These are phyloP conservation scores for Xenosphaeropsis pyriputrescens DNA, from an alignment of 2,329 filamentous ascomycete species.

Conservation along the genomic window DNA sequence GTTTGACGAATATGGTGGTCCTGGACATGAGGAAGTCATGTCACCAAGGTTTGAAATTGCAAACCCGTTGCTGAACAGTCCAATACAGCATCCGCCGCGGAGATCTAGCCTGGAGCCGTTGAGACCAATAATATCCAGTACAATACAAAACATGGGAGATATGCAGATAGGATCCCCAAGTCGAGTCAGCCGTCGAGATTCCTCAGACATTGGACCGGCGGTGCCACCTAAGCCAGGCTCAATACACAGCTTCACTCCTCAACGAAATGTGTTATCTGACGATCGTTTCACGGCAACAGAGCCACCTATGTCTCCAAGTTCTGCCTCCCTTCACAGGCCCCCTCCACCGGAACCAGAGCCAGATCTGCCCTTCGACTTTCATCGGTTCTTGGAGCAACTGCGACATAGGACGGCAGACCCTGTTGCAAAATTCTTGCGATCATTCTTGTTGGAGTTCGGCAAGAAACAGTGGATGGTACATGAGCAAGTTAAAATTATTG, in stretches of 20 bases:
- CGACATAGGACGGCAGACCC: conserved; percentile 96
- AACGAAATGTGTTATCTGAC: conserved; percentile 16
- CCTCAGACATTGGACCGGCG: conserved; percentile 16
- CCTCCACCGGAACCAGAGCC: conserved; percentile 69
- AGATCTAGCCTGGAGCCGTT: conserved; percentile 75
- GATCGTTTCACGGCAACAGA: conserved; percentile 30
- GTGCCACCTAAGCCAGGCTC: conserved; percentile 26
- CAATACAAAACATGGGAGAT: conserved; percentile 14
- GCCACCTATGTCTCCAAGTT: conserved; percentile 22
- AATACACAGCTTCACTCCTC: conserved; percentile 14
- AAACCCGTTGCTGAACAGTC: conserved; percentile 58
- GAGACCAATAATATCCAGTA: conserved; percentile 13
- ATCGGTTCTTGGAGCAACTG: conserved; percentile 89
- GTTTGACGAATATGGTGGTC: conserved; percentile 63
- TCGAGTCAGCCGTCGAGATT: conserved; percentile 8
- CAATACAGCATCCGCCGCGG: conserved; percentile 61
- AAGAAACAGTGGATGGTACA: conserved; percentile 99
- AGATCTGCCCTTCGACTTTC: conserved; percentile 86
- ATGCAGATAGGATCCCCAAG: conserved; percentile 8
- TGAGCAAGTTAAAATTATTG: conserved; percentile 97
- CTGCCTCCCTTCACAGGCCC: conserved; percentile 38
- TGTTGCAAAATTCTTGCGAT: conserved; percentile 87
- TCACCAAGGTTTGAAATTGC: conserved; percentile 73
- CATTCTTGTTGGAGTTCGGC: conserved; percentile 85
- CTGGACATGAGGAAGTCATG: conserved; percentile 74